Evolutionary conservation across 2,329 filamentous ascomycete genomes (phyloP).

Genomic region (Pezicula carpinea): DNA sequence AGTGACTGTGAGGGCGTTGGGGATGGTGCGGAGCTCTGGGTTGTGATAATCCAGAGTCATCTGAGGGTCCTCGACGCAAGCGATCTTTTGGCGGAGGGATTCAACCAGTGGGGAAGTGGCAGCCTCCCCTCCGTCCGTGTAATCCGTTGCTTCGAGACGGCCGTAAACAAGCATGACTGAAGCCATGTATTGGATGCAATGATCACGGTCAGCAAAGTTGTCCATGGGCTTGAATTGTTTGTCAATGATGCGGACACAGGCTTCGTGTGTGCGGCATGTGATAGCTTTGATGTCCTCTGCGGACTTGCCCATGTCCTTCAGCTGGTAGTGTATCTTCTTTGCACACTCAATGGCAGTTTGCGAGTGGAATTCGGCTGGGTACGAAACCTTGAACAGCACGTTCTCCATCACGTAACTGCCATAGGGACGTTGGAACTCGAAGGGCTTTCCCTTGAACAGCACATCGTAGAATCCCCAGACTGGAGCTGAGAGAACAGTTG

Average conservation of each 20-base stretch:
- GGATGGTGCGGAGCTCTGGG: constrained; percentile 88
- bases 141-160: constrained; percentile 89
- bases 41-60: constrained; percentile 97
- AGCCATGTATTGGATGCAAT: constrained; percentile 99
- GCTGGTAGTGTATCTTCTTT: constrained; percentile 78
- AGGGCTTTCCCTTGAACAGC: constrained; percentile 91
- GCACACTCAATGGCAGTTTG: constrained; percentile 97
- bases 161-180: constrained; percentile 93
- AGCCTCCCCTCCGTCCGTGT: constrained; percentile 87
- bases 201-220: constrained; percentile 99
- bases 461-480: constrained; percentile 99
- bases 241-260: constrained; percentile 98
- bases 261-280: constrained; percentile 95
- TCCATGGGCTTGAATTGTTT: constrained; percentile 99
- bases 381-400: constrained; percentile 99
- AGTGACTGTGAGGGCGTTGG: constrained; percentile 91
- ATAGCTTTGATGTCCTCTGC: constrained; percentile 91
- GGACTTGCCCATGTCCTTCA: constrained; percentile 81
- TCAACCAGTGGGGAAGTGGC: constrained; percentile 87
- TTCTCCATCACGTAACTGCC: constrained; percentile 99
- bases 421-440: constrained; percentile 92
- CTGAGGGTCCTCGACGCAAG: constrained; percentile 91
- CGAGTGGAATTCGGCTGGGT: constrained; percentile 97
- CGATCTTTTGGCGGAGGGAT: constrained; percentile 86
- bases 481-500: constrained; percentile 87